Percentiles rank a stretch among this genome's conserved stretches.
Evolutionary conservation across 164 flowering plant species (phyloP).

Genomic region (Nymphaea colorata): DNA sequence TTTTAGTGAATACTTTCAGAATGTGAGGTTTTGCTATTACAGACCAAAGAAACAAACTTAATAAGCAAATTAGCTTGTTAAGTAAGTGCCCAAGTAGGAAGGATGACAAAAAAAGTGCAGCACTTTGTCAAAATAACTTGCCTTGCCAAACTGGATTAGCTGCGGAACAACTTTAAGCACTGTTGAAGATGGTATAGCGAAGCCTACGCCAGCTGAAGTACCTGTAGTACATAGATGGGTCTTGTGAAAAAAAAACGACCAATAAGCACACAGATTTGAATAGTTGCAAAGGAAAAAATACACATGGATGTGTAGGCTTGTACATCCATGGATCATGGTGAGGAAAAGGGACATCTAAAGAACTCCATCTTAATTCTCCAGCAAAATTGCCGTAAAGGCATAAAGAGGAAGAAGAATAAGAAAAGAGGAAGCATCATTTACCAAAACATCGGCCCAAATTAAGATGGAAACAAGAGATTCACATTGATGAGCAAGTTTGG

Average conservation of each 20-base stretch:
- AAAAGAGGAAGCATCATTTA: no score
- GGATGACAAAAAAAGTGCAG: not conserved
- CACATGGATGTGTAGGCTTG: no score
- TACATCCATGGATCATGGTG: no score
- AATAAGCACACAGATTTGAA: slow-evolving; percentile 2
- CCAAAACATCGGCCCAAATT: no score
- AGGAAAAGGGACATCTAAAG: no score
- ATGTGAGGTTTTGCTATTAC: not conserved
- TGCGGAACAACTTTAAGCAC: slow-evolving; percentile 78
- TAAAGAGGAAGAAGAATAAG: no score
- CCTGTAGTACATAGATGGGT: slow-evolving; percentile 30
- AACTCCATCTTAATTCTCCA: no score
- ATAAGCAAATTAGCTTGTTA: not conserved
- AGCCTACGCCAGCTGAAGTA: slow-evolving; percentile 94
- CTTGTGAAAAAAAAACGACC: slow-evolving; percentile 1
- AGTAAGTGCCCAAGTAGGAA: not conserved
- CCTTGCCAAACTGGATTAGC: slow-evolving; percentile 79
- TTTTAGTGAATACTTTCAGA: not conserved
- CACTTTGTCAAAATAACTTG: slow-evolving; percentile 12
- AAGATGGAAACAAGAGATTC: no score
- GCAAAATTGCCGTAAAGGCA: no score
- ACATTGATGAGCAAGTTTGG: no score
- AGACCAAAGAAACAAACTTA: not conserved
- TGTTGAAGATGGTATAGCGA: slow-evolving; percentile 89
- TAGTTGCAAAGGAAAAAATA: not conserved